Evolutionary conservation across 768 basidiomycete genomes (phyloP), one percentile per base, ranked within the genome.

Genomic region (Russula dissimulans): DNA sequence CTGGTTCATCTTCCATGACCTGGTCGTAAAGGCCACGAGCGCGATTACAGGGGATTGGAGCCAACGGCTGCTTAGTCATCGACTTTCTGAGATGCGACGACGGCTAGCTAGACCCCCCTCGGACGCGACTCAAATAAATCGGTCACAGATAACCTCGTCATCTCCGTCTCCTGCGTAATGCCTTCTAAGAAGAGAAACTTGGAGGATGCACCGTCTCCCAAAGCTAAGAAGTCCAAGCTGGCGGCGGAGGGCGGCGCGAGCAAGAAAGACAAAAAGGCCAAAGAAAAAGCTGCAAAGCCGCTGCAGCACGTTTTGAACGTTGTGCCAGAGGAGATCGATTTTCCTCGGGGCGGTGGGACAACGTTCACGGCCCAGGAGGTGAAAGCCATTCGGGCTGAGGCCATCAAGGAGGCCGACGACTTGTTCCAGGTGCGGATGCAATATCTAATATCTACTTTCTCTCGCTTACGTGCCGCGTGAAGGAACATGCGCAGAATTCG

Each of bases 341-440:
- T 98, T 73, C 95, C 95, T 59, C 85, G 95, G 66, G 97, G 95
- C 31, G 95, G 95, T 31, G 95, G 95, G 54, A 89, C 92, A 1
- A 80, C 77, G 36, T 80, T 95, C 66, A 97, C 95, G 18, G 87
- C 93, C 36, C 74, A 91, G 7, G 95, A 99, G 71, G 86, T 93
- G 56, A 94, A 95, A 72, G 76, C 85, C 55, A 82, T 91, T 39
- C 82, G 86, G 54, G 84, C 87, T 26, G 95, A 98, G 71, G 95
- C 85, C 5, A 75, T 82, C 9, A 84, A 84, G 69, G 94, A 97
- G 70, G 93, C 90, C 0, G 82, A 94, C 67, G 80, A 93, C 64
- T 74, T 92, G 3, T 88, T 91, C 68, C 73, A 81, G 73, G 89
- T 86, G 61, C 50, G 80, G 14, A 14, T 42, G 31, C n/a, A 14